Evolutionary conservation across 1,139 yeast genomes (phyloP).

Genomic region (Candida mesenterica): DNA sequence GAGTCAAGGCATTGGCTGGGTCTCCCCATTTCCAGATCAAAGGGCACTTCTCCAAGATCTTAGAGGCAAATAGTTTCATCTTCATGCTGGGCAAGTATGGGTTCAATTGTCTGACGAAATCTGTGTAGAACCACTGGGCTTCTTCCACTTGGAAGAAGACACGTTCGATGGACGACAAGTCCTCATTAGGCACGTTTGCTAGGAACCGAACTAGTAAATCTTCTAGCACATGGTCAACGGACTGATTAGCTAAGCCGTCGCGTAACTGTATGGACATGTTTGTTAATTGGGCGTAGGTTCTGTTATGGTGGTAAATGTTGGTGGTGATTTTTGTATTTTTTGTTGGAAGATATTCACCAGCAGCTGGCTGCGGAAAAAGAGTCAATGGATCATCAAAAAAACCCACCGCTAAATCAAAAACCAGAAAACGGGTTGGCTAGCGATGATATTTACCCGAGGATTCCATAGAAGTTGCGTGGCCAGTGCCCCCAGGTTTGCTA

Average conservation of each 20-base stretch:
- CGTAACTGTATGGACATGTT: constrained; percentile 56
- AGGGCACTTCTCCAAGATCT: constrained; percentile 76
- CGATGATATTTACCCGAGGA: constrained; percentile 1
- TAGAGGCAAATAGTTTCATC: constrained; percentile 75
- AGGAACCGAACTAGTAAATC: constrained; percentile 88
- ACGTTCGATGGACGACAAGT: constrained; percentile 79
- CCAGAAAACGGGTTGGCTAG: neutral
- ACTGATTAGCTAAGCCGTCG: constrained; percentile 54
- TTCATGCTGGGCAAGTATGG: constrained; percentile 77
- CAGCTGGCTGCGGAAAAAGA: neutral
- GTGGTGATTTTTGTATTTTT: constrained; percentile 2
- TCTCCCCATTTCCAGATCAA: constrained; percentile 84
- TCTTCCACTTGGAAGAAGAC: constrained; percentile 94
- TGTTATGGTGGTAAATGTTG: neutral
- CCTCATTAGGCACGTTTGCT: constrained; percentile 89
- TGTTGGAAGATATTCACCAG: constrained; percentile 5
- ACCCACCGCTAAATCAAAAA: neutral
- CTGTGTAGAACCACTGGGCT: constrained; percentile 97
- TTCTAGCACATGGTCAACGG: constrained; percentile 77
- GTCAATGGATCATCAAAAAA: neutral
- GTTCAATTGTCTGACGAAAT: constrained; percentile 71
- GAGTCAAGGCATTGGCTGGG: constrained; percentile 68
- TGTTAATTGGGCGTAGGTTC: constrained; percentile 1
- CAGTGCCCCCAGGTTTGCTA: constrained; percentile 14
- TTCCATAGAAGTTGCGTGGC: constrained; percentile 5